Evolutionary conservation across 805 yeast genomes (phyloP).

Genomic region (Myxozyma lipomycoides): DNA sequence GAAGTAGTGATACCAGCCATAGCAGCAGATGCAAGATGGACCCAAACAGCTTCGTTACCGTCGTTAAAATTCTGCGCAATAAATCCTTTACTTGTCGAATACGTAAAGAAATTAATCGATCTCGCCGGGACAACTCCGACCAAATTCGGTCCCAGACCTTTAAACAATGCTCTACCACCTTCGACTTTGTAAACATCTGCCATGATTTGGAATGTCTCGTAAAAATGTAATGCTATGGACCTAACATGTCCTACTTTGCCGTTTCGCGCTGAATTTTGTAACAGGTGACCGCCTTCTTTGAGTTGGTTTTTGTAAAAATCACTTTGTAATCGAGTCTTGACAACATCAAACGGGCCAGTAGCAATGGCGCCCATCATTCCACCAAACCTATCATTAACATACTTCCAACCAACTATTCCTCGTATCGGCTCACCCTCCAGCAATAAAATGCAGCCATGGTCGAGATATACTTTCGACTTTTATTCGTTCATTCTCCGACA

Average conservation of each 20-base stretch:
- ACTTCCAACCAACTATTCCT: neutral
- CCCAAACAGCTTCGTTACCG: constrained; percentile 75
- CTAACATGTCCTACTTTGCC: constrained; percentile 33
- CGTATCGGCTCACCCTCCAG: constrained; percentile 38
- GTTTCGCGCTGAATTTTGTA: constrained; percentile 4
- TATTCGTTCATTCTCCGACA: constrained; percentile 4
- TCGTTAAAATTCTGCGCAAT: constrained; percentile 62
- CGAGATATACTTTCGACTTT: constrained; percentile 20
- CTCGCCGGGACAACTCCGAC: constrained; percentile 98
- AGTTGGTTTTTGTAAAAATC: constrained; percentile 53
- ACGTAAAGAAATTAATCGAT: constrained; percentile 92
- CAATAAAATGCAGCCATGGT: constrained; percentile 49
- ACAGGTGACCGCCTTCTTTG: constrained; percentile 14
- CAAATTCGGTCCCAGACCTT: constrained; percentile 93
- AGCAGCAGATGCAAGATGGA: constrained; percentile 82
- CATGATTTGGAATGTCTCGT: constrained; percentile 74
- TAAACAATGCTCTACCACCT: constrained; percentile 82
- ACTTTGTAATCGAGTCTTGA: constrained; percentile 90
- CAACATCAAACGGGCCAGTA: constrained; percentile 92
- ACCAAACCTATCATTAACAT: constrained; percentile 57
- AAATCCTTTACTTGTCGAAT: constrained; percentile 85
- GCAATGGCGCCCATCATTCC: constrained; percentile 97
- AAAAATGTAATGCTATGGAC: constrained; percentile 66
- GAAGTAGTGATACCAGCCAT: constrained; percentile 92
- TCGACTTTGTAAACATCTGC: constrained; percentile 62